phyloP scores from a whole-genome alignment of 2,329 filamentous ascomycete genomes.

The Plectosphaerella sp. region DNA sequence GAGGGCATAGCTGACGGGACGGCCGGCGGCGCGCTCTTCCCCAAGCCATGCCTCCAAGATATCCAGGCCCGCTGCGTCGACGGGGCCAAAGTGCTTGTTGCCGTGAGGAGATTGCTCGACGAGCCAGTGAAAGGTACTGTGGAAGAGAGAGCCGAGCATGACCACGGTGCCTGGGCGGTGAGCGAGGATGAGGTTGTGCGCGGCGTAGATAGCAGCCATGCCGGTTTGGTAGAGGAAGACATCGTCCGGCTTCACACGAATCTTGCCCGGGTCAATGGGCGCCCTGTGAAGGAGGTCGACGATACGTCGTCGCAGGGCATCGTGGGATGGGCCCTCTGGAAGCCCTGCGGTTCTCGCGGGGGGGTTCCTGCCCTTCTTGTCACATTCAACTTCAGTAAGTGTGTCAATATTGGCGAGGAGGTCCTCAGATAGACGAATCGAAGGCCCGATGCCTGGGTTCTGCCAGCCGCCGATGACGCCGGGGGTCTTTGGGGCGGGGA shows the following conservation, averaged over 20 bases:
- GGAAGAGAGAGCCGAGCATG: conserved; percentile 47
- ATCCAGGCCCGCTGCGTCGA: conserved; percentile 35
- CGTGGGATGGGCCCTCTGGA: conserved; percentile 31
- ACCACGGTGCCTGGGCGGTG: conserved; percentile 29
- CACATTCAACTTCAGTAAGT: conserved; percentile 27
- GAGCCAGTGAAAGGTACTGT: conserved; percentile 42
- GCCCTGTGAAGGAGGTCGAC: conserved; percentile 35
- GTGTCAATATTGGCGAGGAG: conserved; percentile 30
- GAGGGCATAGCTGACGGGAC: conserved; percentile 39
- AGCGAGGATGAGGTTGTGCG: conserved; percentile 31
- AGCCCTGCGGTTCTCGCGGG: conserved; percentile 28
- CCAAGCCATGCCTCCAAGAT: conserved; percentile 40
- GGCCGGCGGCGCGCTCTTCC: conserved; percentile 28
- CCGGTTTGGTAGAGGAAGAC: conserved; percentile 51
- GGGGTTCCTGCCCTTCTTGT: conserved; percentile 16
- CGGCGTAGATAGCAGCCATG: conserved; percentile 46
- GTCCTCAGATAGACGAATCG: conserved; percentile 38
- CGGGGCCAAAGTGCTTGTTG: conserved; percentile 41
- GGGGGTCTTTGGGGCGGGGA: conserved; percentile 26
- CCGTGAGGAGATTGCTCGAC: conserved; percentile 37
- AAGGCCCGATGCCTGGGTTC: conserved; percentile 40
- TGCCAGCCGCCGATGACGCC: conserved; percentile 39
- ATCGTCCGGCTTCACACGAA: conserved; percentile 28
- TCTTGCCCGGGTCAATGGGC: conserved; percentile 21
- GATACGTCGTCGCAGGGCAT: conserved; percentile 33